Percentiles rank a stretch among this genome's conserved stretches.
Conservation (phyloP, 257 asterid species). For the Fraxinus anomala region DNA sequence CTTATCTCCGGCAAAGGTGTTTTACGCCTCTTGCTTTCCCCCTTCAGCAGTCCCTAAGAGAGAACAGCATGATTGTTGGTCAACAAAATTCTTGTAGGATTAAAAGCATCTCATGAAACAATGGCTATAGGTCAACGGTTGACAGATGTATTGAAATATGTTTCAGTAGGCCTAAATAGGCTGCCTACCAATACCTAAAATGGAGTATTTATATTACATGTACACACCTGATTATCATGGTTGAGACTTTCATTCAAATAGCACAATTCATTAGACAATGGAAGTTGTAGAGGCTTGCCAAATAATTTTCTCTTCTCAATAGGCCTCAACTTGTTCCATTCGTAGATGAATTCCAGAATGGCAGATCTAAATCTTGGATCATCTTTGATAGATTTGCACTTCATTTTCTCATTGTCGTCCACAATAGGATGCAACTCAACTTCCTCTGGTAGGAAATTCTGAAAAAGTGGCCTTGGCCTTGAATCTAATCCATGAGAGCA, state of each 20-base stretch:
- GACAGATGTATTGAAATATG: neutral
- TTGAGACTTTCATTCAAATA: slow-evolving; percentile 72
- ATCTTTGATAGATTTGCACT: slow-evolving; percentile 45
- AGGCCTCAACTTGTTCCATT: slow-evolving; percentile 88
- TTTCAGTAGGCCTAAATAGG: neutral
- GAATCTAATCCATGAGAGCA: slow-evolving; percentile 69
- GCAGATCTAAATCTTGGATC: slow-evolving; percentile 48
- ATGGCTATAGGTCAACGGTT: slow-evolving; percentile 8
- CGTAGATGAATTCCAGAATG: slow-evolving; percentile 50
- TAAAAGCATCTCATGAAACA: slow-evolving; percentile 10
- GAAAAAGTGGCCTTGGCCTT: slow-evolving; percentile 85
- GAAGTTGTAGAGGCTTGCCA: slow-evolving; percentile 85
- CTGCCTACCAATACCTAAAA: slow-evolving; percentile 6
- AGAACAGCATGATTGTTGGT: slow-evolving; percentile 24
- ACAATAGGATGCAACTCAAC: slow-evolving; percentile 42
- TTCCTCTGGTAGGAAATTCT: slow-evolving; percentile 80
- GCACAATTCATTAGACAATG: slow-evolving; percentile 73
- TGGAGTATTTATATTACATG: slow-evolving; percentile 13
- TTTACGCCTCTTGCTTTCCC: slow-evolving; percentile 79
- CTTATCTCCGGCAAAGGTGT: slow-evolving; percentile 73
- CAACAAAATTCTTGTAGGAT: slow-evolving; percentile 14
- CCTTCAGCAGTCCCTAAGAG: slow-evolving; percentile 76
- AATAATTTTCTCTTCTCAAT: slow-evolving; percentile 67
- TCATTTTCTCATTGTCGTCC: slow-evolving; percentile 39
- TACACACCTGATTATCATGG: slow-evolving; percentile 73